These are phyloP conservation scores for Graphilbum fragrans DNA, from an alignment of 2,329 filamentous ascomycete species.

Conservation along the genomic window DNA sequence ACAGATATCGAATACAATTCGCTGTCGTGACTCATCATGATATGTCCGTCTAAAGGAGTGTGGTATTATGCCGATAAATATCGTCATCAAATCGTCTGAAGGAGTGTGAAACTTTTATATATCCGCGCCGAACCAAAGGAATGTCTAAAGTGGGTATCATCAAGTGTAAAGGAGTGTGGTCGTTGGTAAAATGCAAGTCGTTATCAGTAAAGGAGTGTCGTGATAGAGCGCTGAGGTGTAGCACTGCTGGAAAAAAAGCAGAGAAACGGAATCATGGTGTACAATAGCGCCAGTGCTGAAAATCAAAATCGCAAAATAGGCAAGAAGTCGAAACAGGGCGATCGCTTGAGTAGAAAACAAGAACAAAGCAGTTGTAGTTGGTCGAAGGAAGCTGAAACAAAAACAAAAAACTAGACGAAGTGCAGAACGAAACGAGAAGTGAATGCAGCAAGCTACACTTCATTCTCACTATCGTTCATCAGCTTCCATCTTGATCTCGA, in stretches of 20 bases:
- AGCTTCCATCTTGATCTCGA: constrained; percentile 12
- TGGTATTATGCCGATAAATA: constrained; percentile 18
- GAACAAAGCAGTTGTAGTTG: too few species aligned
- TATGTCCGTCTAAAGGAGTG: constrained; percentile 29
- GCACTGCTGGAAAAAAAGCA: constrained; percentile 1
- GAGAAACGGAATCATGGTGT: constrained; percentile 7
- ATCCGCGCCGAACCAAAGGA: constrained; percentile 9
- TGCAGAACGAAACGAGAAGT: constrained; percentile 3
- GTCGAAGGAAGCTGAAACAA: too few species aligned
- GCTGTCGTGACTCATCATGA: constrained; percentile 27
- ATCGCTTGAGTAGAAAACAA: too few species aligned
- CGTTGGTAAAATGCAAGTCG: constrained; percentile 3
- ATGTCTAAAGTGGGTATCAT: constrained; percentile 25
- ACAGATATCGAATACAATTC: constrained; percentile 39
- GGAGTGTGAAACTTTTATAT: constrained; percentile 28
- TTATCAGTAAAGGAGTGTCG: constrained; percentile 17
- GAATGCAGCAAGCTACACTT: too few species aligned
- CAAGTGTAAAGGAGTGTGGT: constrained; percentile 18
- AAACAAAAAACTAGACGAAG: too few species aligned
- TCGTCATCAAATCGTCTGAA: constrained; percentile 28
- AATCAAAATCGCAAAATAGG: constrained; percentile 1
- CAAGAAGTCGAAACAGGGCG: too few species aligned
- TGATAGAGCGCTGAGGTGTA: constrained; percentile 15
- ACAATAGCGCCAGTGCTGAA: constrained; percentile 13
- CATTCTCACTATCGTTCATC: background rate